These are phyloP conservation scores for Trichoderma sp. DNA, from an alignment of 2,329 filamentous ascomycete genomes.

Conservation along the genomic window DNA sequence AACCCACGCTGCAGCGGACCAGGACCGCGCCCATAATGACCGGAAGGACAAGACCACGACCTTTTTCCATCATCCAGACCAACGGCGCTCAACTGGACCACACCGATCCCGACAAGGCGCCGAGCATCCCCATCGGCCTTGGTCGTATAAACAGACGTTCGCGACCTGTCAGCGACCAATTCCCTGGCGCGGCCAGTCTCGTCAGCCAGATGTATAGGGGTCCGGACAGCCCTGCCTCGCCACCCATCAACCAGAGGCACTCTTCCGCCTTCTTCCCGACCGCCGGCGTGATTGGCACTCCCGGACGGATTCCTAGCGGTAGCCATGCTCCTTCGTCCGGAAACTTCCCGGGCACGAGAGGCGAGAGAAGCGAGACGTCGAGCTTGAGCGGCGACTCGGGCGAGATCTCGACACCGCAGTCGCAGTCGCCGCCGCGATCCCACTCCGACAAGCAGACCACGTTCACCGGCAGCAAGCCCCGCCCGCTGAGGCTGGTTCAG, in stretches of 20 bases:
- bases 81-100: conserved; percentile 46
- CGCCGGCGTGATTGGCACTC: conserved; percentile 53
- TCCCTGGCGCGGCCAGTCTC: conserved; percentile 66
- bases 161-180: conserved; percentile 67
- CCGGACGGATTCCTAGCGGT: conserved; percentile 56
- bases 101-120: conserved; percentile 72
- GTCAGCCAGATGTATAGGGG: conserved; percentile 91
- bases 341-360: conserved; percentile 74
- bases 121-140: conserved; percentile 70
- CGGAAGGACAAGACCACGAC: conserved; percentile 53
- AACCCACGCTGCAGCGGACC: conserved; percentile 61
- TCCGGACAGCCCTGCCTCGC: conserved; percentile 64
- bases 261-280: conserved; percentile 66
- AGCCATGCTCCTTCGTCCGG: conserved; percentile 51
- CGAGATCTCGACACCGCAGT: conserved; percentile 49
- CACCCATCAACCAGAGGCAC: conserved; percentile 60
- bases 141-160: conserved; percentile 56
- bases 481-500: conserved; percentile 84
- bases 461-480: conserved; percentile 69
- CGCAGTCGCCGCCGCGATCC: conserved; percentile 57
- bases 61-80: conserved; percentile 59
- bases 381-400: conserved; percentile 70
- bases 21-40: conserved; percentile 58
- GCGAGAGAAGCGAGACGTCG: conserved; percentile 64
- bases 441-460: conserved; percentile 59